phyloP scores from a whole-genome alignment of 345 rosid species.

The Stellera chamaejasme region DNA sequence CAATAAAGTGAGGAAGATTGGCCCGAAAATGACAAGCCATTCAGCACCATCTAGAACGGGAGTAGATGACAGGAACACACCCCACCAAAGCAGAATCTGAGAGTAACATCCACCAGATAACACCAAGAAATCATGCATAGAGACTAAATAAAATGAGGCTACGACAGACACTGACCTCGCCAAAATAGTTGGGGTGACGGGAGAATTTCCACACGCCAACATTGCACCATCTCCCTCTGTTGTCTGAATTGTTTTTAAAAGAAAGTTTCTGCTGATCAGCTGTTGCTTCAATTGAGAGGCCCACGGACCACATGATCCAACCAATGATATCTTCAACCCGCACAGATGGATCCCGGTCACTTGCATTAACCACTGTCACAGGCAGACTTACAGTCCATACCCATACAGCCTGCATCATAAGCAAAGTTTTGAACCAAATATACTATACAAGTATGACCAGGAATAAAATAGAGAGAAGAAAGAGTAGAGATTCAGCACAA shows the following conservation, averaged over 20 bases:
- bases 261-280: constrained; percentile 86
- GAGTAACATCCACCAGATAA: constrained; percentile 5
- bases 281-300: constrained; percentile 50
- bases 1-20: constrained; percentile 68
- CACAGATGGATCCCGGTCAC: constrained; percentile 53
- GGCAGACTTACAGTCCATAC: constrained; percentile 95
- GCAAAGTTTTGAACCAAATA: not conserved
- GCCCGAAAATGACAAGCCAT: constrained; percentile 83
- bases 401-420: constrained; percentile 68
- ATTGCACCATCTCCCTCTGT: constrained; percentile 81
- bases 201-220: constrained; percentile 77
- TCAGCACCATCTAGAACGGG: constrained; percentile 70
- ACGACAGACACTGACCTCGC: constrained; percentile 51
- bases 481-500: not conserved
- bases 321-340: constrained; percentile 66
- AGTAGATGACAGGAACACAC: constrained; percentile 62
- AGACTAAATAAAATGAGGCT: not conserved
- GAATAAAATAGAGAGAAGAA: constrained; percentile 2
- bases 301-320: constrained; percentile 78
- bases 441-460: not conserved
- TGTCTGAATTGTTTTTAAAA: constrained; percentile 72
- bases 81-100: constrained; percentile 95
- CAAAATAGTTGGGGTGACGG: constrained; percentile 93
- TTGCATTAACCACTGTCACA: constrained; percentile 78
- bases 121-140: not conserved